phyloP scores from a whole-genome alignment of 768 basidiomycete species.

The Phylloporus sp. region DNA sequence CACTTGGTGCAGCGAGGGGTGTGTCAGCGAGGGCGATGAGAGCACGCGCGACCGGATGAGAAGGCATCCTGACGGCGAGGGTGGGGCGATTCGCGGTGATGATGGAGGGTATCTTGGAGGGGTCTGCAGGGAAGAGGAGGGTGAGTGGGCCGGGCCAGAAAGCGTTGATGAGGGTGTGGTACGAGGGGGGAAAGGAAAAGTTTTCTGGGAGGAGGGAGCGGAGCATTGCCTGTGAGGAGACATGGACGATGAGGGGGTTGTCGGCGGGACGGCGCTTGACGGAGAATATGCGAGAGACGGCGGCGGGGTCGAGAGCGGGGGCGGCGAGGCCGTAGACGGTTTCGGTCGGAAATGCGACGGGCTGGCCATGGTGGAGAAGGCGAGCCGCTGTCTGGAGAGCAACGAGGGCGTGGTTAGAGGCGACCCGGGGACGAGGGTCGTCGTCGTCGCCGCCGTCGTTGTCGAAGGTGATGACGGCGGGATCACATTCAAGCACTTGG shows the following conservation, averaged over 20 bases:
- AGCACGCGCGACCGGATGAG: slow-evolving; percentile 87
- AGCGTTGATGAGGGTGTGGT: slow-evolving; percentile 66
- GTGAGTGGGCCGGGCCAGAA: slow-evolving; percentile 98
- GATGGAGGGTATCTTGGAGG: slow-evolving; percentile 56
- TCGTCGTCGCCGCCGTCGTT: too few relatives aligned
- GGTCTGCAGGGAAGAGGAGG: slow-evolving; percentile 77
- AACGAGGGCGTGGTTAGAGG: slow-evolving; percentile 45
- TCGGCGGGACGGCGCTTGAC: slow-evolving; percentile 92
- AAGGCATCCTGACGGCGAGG: slow-evolving; percentile 91
- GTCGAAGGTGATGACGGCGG: slow-evolving; percentile 54
- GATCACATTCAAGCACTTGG: slow-evolving; percentile 56
- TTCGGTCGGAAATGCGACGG: slow-evolving; percentile 93
- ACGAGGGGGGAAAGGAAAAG: slow-evolving; percentile 59
- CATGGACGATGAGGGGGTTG: slow-evolving; percentile 96
- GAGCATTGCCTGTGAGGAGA: slow-evolving; percentile 84
- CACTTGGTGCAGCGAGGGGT: slow-evolving; percentile 91
- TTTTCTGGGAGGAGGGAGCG: slow-evolving; percentile 59
- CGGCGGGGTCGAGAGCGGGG: slow-evolving; percentile 58
- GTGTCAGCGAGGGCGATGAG: slow-evolving; percentile 69
- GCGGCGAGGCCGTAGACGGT: slow-evolving; percentile 99
- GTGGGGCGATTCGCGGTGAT: slow-evolving; percentile 77
- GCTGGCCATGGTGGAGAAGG: slow-evolving; percentile 42
- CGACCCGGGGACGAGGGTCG: slow-evolving; percentile 46
- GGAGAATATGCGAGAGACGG: slow-evolving; percentile 70
- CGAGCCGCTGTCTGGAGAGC: slow-evolving; percentile 54